These are phyloP conservation scores for Penicillium psychrosexuale DNA, from an alignment of 2,329 filamentous ascomycete genomes.

Conservation along the genomic window DNA sequence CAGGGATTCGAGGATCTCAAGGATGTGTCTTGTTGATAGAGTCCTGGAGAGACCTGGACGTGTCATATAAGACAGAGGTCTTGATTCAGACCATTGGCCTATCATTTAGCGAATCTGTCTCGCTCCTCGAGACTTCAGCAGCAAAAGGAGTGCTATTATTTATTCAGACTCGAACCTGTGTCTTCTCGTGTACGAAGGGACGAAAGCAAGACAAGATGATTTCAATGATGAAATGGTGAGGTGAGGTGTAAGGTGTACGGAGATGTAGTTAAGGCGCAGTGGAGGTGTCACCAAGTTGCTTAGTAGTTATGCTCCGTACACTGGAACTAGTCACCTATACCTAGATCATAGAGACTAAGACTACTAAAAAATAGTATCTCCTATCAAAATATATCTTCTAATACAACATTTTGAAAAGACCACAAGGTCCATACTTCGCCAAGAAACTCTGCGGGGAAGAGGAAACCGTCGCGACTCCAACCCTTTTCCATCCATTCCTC, in stretches of 20 bases:
- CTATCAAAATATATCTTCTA: not conserved
- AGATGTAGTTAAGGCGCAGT: too few relatives aligned
- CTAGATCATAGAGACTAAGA: too few relatives aligned
- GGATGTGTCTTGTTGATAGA: not conserved
- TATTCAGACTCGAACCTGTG: not conserved
- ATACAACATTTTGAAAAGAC: not conserved
- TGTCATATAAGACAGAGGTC: not conserved
- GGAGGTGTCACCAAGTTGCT: too few relatives aligned
- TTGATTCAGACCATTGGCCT: not conserved
- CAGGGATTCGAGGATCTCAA: not conserved
- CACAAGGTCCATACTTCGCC: not conserved
- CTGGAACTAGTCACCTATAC: too few relatives aligned
- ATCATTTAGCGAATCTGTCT: not conserved
- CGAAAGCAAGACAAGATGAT: not conserved
- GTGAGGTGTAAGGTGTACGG: not conserved
- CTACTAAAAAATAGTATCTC: not conserved
- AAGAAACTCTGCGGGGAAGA: constrained; percentile 15
- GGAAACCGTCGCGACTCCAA: not conserved
- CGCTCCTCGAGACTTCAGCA: not conserved
- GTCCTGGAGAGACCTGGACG: not conserved
- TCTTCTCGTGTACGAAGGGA: not conserved
- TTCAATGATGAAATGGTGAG: not conserved
- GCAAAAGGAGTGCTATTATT: not conserved
- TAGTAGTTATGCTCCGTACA: not conserved
- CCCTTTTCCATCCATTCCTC: constrained; percentile 4